These are phyloP conservation scores for Mycena sp. DNA, from an alignment of 1,284 basidiomycete species.

Conservation along the genomic window DNA sequence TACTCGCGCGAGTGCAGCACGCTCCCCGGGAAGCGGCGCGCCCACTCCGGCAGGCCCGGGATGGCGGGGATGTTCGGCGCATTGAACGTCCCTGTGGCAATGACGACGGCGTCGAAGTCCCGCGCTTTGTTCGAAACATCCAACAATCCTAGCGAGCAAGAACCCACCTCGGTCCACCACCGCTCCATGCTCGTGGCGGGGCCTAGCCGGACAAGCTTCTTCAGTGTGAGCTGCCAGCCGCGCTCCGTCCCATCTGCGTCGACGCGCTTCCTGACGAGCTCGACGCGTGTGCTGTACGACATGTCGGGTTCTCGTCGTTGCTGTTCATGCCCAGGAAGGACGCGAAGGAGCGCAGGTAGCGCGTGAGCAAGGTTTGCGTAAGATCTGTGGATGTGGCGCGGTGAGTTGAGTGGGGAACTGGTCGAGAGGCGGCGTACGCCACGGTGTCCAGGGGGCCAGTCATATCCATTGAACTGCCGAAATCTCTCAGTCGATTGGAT, in stretches of 20 bases:
- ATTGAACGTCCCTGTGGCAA: slow-evolving; percentile 30
- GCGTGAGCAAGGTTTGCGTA: slow-evolving; percentile 36
- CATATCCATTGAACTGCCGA: slow-evolving; percentile 17
- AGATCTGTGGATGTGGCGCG: slow-evolving; percentile 31
- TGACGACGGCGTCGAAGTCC: slow-evolving; percentile 29
- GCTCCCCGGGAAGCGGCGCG: slow-evolving; percentile 11
- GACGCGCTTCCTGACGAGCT: slow-evolving; percentile 52
- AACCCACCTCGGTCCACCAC: slow-evolving; percentile 24
- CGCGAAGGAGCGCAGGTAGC: slow-evolving; percentile 46
- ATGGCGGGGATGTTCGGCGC: slow-evolving; percentile 24
- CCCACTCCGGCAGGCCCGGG: slow-evolving; percentile 24
- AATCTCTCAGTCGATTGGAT: not conserved
- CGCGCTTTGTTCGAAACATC: not conserved
- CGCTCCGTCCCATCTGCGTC: slow-evolving; percentile 40
- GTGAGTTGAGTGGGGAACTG: too few species aligned
- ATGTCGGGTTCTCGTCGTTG: slow-evolving; percentile 50
- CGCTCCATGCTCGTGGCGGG: slow-evolving; percentile 12
- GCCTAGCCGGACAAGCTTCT: slow-evolving; percentile 39
- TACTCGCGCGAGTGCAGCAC: slow-evolving; percentile 27
- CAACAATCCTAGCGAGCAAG: not conserved
- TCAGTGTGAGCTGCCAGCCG: slow-evolving; percentile 51
- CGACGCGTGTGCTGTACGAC: slow-evolving; percentile 60
- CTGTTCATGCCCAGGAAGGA: slow-evolving; percentile 52
- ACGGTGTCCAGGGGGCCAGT: slow-evolving; percentile 19
- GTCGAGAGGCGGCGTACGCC: not conserved